Percentiles rank a stretch among this genome's conserved stretches.
Conservation (phyloP, 352 stramenopile species). For the Phytophthora constricta region DNA sequence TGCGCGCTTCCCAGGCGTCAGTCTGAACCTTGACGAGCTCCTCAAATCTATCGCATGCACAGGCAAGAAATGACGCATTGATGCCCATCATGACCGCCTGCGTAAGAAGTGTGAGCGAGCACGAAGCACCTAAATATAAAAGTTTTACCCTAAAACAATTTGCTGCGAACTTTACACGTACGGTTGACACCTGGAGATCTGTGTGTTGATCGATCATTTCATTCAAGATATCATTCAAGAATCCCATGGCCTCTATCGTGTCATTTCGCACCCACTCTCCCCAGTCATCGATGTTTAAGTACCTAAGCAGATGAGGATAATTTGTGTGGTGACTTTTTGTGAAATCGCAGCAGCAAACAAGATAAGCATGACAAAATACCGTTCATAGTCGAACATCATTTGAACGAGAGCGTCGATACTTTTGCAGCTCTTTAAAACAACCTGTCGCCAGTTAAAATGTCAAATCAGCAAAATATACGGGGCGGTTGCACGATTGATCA, state of each 20-base stretch:
- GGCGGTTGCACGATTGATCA: neutral
- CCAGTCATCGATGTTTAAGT: constrained; percentile 84
- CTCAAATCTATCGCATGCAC: constrained; percentile 72
- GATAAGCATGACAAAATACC: constrained; percentile 30
- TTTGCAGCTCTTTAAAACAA: constrained; percentile 69
- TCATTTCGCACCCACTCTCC: constrained; percentile 77
- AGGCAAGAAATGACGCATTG: constrained; percentile 75
- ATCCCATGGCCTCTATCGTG: constrained; percentile 75
- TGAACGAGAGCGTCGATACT: constrained; percentile 64
- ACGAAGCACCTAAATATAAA: neutral
- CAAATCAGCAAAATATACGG: neutral
- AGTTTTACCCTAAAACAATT: neutral
- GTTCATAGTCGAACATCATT: constrained; percentile 87
- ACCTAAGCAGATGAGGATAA: constrained; percentile 27
- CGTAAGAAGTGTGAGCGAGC: neutral
- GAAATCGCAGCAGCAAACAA: neutral
- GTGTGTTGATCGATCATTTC: constrained; percentile 77
- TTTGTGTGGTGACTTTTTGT: neutral
- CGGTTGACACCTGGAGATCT: constrained; percentile 80
- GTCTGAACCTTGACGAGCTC: constrained; percentile 70
- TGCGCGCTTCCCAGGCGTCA: constrained; percentile 70
- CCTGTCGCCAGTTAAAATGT: too few relatives aligned
- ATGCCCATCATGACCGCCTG: constrained; percentile 77
- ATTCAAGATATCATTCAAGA: constrained; percentile 76
- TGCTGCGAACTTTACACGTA: too few relatives aligned